These are phyloP conservation scores for Musa acuminata DNA, from an alignment of 176 grass and related monocot species.

Conservation along the genomic window DNA sequence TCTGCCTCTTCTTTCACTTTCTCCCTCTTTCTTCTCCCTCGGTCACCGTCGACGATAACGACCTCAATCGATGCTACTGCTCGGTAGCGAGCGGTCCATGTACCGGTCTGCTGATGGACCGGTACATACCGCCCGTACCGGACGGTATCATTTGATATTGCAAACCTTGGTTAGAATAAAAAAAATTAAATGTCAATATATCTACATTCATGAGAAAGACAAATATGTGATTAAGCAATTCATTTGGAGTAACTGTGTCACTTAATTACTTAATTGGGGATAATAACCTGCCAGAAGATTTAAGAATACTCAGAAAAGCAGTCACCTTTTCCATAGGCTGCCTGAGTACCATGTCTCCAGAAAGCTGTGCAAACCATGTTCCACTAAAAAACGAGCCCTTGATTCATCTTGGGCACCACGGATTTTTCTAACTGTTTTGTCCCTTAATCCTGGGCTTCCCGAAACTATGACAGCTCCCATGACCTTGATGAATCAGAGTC, in stretches of 20 bases:
- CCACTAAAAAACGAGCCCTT: conserved; percentile 60
- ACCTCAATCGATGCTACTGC: too few relatives aligned
- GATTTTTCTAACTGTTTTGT: conserved; percentile 44
- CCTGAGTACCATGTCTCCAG: conserved; percentile 71
- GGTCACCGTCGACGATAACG: too few relatives aligned
- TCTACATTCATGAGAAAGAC: too few relatives aligned
- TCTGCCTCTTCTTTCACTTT: too few relatives aligned
- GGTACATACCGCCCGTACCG: too few relatives aligned
- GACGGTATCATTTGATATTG: too few relatives aligned
- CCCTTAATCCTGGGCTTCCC: conserved; percentile 72
- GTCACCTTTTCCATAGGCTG: conserved; percentile 74
- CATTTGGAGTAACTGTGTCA: not conserved
- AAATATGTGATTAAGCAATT: not conserved
- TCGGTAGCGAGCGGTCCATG: too few relatives aligned
- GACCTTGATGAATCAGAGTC: conserved; percentile 38
- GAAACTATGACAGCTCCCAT: conserved; percentile 81
- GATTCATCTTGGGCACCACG: conserved; percentile 59
- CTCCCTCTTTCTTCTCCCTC: too few relatives aligned
- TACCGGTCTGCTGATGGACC: too few relatives aligned
- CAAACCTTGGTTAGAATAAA: too few relatives aligned
- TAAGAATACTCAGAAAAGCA: conserved; percentile 9
- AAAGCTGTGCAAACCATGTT: conserved; percentile 60
- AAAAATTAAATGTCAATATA: too few relatives aligned
- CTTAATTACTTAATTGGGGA: not conserved
- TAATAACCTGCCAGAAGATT: not conserved